Evolutionary conservation across 768 basidiomycete species (phyloP).

Genomic region (Amanita rimosa): DNA sequence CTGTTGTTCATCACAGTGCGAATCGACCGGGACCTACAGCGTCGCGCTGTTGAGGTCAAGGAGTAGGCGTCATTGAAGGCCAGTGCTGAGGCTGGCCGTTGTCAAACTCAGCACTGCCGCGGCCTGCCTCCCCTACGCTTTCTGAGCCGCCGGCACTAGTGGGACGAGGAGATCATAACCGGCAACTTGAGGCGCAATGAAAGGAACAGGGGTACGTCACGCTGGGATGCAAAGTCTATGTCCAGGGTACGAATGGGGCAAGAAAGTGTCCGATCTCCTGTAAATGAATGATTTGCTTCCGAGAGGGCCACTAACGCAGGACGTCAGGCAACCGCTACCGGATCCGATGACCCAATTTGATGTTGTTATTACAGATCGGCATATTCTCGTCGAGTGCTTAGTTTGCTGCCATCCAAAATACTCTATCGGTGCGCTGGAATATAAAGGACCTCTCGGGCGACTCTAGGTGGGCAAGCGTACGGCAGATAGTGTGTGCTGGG

Average conservation of each 20-base stretch:
- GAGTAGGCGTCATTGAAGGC: too few species aligned
- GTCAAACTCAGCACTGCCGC: too few species aligned
- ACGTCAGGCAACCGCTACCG: slow-evolving; percentile 13
- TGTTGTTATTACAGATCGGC: slow-evolving; percentile 52
- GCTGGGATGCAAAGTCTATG: slow-evolving; percentile 29
- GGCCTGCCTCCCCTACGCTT: slow-evolving; percentile 54
- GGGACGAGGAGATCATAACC: slow-evolving; percentile 46
- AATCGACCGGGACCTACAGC: slow-evolving; percentile 49
- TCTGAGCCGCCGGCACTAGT: slow-evolving; percentile 36
- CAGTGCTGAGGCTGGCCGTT: slow-evolving; percentile 25
- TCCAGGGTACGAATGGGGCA: slow-evolving; percentile 55
- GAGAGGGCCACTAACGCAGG: background rate
- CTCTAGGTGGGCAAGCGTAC: slow-evolving; percentile 54
- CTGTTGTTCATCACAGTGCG: slow-evolving; percentile 59
- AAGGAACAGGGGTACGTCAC: slow-evolving; percentile 29
- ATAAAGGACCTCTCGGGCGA: background rate
- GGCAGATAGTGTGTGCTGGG: slow-evolving; percentile 41
- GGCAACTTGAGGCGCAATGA: slow-evolving; percentile 44
- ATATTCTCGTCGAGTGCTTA: slow-evolving; percentile 49
- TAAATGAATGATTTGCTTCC: slow-evolving; percentile 18
- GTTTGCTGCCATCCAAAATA: slow-evolving; percentile 31
- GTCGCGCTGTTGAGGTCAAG: too few species aligned
- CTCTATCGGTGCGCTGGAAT: slow-evolving; percentile 28
- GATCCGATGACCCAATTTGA: slow-evolving; percentile 32
- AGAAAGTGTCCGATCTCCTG: slow-evolving; percentile 33